Base-by-base conservation (phyloP, 768 basidiomycete genomes). In the Tulasnella sp. region DNA sequence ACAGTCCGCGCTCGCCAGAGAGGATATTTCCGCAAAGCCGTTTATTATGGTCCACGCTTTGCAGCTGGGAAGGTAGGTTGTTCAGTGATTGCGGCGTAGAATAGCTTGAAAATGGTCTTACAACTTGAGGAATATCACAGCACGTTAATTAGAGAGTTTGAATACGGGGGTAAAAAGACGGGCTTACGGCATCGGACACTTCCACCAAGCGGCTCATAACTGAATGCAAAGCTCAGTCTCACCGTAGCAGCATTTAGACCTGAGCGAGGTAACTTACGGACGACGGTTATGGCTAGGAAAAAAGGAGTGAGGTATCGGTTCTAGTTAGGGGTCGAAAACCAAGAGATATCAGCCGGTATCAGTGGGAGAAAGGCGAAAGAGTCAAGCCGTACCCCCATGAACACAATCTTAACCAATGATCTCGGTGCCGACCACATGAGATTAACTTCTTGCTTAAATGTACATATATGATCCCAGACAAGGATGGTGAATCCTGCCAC, bases 291-390 rank as follows among this genome's bases (percentile, higher is more conserved):
- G 62, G 34, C 73, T 5, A 42, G 73, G 40, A 42, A 74, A 40
- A 74, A 48, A 27, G 73, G 73, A 36, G 73, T 24, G 46, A 42
- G 19, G 73, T 74, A 74, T 74, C 46, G 73, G 31, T 74, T 42
- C 73, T 74, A 8, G 14, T 40, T 19, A 24, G 31, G 38, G 36
- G n/a, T 5, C 8, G n/a, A 18, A 36, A 18, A 3, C 18, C 6
- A 31, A 36, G 10, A 27, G 3, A 27, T 27, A 9, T n/a, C 56
- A 27, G 27, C 31, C 16, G 62, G 34, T 16, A 19, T 27, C 27
- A 16, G 5, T 34, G 1, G 31, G 31, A 36, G 18, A 62, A 62
- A 62, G n/a, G 27, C 27, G 24, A 62, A 5, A 34, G 12, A 68
- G 21, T 16, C n/a, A 14, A 27, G 27, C 6, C 62, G 27, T 31